phyloP scores from a whole-genome alignment of 768 basidiomycete species.

The Psilocybe tampanensis region DNA sequence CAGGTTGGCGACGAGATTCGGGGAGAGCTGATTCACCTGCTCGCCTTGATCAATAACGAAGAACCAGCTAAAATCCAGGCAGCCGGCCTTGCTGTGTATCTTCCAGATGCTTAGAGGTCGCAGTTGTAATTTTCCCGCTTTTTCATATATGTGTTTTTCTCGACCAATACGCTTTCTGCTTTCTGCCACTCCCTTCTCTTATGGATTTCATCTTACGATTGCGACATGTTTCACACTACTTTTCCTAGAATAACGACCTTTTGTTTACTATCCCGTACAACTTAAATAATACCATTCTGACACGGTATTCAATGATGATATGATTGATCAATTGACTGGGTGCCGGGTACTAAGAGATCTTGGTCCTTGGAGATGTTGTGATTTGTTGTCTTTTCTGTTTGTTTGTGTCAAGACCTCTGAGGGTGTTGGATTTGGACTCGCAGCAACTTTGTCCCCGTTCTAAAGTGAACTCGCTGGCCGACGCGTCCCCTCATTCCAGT shows the following conservation, averaged over 20 bases:
- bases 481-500: conserved; percentile 42
- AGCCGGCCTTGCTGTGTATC: conserved; percentile 65
- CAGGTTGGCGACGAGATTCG: conserved; percentile 83
- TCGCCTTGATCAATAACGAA: conserved; percentile 72
- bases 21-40: conserved; percentile 72
- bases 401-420: neutral
- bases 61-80: conserved; percentile 81
- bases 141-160: conserved; percentile 10
- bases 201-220: conserved; percentile 21
- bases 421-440: conserved; percentile 1
- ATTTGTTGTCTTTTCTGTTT: conserved; percentile 25
- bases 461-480: conserved; percentile 60
- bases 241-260: conserved; percentile 23
- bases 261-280: conserved; percentile 16
- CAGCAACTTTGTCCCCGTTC: conserved; percentile 9
- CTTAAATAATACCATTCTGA: conserved; percentile 4
- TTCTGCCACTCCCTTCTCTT: conserved; percentile 12
- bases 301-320: neutral
- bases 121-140: conserved; percentile 11
- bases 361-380: conserved; percentile 31
- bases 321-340: neutral
- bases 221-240: conserved; percentile 23
- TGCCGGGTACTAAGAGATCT: too few relatives aligned
- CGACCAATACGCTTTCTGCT: conserved; percentile 13
- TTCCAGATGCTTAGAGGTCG: conserved; percentile 43